Conservation (phyloP, 2,329 filamentous ascomycete genomes). For the Penicillium fuscoglaucum region DNA sequence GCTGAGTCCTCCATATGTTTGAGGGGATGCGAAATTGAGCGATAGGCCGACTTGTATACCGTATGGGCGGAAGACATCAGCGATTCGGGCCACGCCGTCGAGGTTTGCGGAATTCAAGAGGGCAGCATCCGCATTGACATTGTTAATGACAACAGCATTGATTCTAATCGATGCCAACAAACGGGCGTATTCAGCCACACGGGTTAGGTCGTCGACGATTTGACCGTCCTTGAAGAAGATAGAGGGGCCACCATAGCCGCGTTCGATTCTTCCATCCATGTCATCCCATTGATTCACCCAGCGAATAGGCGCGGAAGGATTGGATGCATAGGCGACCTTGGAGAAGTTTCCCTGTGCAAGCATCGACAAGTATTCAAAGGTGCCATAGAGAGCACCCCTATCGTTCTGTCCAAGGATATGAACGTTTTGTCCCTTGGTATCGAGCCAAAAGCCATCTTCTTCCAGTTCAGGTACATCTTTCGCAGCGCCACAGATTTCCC, state of each 20-base stretch:
- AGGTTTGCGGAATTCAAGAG: slow-evolving; percentile 60
- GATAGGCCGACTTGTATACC: slow-evolving; percentile 66
- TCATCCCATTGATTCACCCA: slow-evolving; percentile 78
- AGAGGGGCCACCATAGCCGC: slow-evolving; percentile 66
- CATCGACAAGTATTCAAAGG: slow-evolving; percentile 67
- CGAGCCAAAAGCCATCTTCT: slow-evolving; percentile 60
- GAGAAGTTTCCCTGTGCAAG: slow-evolving; percentile 61
- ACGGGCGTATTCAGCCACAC: slow-evolving; percentile 63
- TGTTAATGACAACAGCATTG: slow-evolving; percentile 69
- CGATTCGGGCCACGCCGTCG: slow-evolving; percentile 61
- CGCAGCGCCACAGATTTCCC: slow-evolving; percentile 21
- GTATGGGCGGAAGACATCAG: slow-evolving; percentile 66
- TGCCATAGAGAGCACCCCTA: slow-evolving; percentile 66
- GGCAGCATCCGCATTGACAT: slow-evolving; percentile 67
- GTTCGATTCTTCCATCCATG: slow-evolving; percentile 64
- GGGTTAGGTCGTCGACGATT: slow-evolving; percentile 60
- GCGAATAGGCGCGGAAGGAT: slow-evolving; percentile 61
- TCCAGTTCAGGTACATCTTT: slow-evolving; percentile 29
- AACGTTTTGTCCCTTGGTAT: slow-evolving; percentile 48
- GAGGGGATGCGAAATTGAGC: slow-evolving; percentile 67
- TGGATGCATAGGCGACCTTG: slow-evolving; percentile 51
- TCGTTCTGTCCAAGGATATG: slow-evolving; percentile 50
- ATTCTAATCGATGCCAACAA: slow-evolving; percentile 66
- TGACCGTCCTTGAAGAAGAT: slow-evolving; percentile 65
- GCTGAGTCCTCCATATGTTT: slow-evolving; percentile 54